A percentile compares a stretch with the other conserved stretches of the same genome.
phyloP scores from a whole-genome alignment of 2,329 filamentous ascomycete genomes.

The Penicillium sp. region DNA sequence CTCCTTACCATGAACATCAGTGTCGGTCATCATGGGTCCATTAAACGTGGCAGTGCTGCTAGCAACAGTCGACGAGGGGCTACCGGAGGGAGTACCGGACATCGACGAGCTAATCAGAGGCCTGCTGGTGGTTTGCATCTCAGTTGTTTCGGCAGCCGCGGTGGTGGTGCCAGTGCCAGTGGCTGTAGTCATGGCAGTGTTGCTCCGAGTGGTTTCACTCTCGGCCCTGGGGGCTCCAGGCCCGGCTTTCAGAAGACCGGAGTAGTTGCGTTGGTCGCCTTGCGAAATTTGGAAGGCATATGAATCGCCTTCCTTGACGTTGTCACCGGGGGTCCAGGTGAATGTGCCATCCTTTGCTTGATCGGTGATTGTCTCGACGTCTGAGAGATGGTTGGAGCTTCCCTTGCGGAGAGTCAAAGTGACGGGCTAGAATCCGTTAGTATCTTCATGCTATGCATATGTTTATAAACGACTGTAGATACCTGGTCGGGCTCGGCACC shows the following conservation, averaged over 20 bases:
- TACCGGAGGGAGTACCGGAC: conserved; percentile 26
- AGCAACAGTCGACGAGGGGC: conserved; percentile 20
- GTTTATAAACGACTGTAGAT: conserved; percentile 7
- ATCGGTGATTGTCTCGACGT: conserved; percentile 54
- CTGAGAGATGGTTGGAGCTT: conserved; percentile 52
- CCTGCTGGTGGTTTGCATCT: conserved; percentile 52
- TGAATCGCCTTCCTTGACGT: conserved; percentile 50
- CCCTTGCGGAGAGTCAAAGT: conserved; percentile 63
- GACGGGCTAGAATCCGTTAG: conserved; percentile 47
- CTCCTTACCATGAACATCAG: conserved; percentile 16
- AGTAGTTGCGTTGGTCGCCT: conserved; percentile 59
- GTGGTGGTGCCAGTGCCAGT: conserved; percentile 8
- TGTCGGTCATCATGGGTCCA: conserved; percentile 12
- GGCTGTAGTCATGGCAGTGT: conserved; percentile 2
- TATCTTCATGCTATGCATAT: not conserved
- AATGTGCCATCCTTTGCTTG: conserved; percentile 52
- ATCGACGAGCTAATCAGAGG: conserved; percentile 45
- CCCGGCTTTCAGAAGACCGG: conserved; percentile 52
- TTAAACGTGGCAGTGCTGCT: conserved; percentile 12
- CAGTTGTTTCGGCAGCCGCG: conserved; percentile 17
- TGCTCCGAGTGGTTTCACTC: conserved; percentile 10
- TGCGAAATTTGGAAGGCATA: conserved; percentile 66
- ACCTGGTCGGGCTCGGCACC: conserved; percentile 45
- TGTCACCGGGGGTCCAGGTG: conserved; percentile 55
- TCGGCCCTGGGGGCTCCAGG: conserved; percentile 38